Conservation (phyloP, 176 grass and related monocot genomes). For the Panicum miliaceum region DNA sequence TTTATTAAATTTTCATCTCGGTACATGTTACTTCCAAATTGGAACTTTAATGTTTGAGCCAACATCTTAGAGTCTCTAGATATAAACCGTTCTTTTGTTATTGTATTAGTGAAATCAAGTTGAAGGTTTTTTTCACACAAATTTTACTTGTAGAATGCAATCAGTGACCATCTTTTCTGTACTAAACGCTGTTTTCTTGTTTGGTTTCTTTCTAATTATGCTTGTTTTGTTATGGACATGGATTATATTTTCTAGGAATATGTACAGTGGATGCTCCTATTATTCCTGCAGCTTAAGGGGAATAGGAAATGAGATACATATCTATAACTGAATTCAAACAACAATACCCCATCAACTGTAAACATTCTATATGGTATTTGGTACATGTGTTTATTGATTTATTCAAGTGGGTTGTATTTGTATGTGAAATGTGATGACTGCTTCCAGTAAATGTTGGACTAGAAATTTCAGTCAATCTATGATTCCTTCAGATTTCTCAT, state of each 20-base stretch:
- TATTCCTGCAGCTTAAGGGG: background rate
- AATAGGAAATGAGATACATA: conserved; percentile 8
- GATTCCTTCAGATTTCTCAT: background rate
- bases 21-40: background rate
- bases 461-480: background rate
- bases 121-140: background rate
- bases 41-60: background rate
- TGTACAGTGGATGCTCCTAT: conserved; percentile 3
- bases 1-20: background rate
- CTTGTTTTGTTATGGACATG: background rate
- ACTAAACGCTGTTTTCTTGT: background rate
- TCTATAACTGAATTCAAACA: background rate
- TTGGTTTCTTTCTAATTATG: background rate
- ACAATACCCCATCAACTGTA: background rate
- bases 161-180: background rate
- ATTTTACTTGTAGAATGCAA: background rate
- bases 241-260: background rate
- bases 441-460: background rate
- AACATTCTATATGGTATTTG: background rate
- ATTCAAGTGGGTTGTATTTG: background rate
- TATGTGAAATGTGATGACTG: background rate
- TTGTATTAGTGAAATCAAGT: background rate
- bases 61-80: background rate
- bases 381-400: background rate
- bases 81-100: background rate